Percentiles rank a stretch among this genome's conserved stretches.
Evolutionary conservation across 306 rosid species (phyloP).

Genomic region (Quercus wislizeni): DNA sequence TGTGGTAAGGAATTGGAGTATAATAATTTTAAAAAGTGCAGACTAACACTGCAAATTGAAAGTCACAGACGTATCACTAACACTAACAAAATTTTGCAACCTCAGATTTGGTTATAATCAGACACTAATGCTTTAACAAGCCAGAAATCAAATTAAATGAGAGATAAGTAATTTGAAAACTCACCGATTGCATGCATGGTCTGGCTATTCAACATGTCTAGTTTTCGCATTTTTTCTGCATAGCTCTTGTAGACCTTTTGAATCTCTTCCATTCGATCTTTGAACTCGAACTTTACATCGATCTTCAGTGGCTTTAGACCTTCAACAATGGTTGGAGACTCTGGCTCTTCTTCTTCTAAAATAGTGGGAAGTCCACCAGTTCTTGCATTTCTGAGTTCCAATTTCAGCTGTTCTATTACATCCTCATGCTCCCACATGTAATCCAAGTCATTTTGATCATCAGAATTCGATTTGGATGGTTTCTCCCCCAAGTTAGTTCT

Average conservation of each 20-base stretch:
- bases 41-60: not conserved
- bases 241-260: slow-evolving; percentile 56
- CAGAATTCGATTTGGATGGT: slow-evolving; percentile 20
- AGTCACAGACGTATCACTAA: not conserved
- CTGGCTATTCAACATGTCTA: slow-evolving; percentile 79
- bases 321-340: slow-evolving; percentile 32
- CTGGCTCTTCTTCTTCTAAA: slow-evolving; percentile 48
- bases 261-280: slow-evolving; percentile 60
- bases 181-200: slow-evolving; percentile 85
- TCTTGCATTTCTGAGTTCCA: slow-evolving; percentile 65
- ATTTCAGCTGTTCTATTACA: slow-evolving; percentile 63
- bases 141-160: not conserved
- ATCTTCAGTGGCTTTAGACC: slow-evolving; percentile 46
- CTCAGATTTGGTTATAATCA: not conserved
- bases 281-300: slow-evolving; percentile 50
- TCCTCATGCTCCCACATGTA: slow-evolving; percentile 68
- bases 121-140: not conserved
- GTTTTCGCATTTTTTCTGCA: slow-evolving; percentile 70
- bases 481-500: slow-evolving; percentile 24
- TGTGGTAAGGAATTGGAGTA: too few species aligned
- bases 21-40: too few species aligned
- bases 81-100: not conserved
- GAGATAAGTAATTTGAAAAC: slow-evolving; percentile 19
- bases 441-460: slow-evolving; percentile 33
- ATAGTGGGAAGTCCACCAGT: slow-evolving; percentile 79